Conservation (phyloP, 2,329 filamentous ascomycete species). For the Cladosporium sp. region DNA sequence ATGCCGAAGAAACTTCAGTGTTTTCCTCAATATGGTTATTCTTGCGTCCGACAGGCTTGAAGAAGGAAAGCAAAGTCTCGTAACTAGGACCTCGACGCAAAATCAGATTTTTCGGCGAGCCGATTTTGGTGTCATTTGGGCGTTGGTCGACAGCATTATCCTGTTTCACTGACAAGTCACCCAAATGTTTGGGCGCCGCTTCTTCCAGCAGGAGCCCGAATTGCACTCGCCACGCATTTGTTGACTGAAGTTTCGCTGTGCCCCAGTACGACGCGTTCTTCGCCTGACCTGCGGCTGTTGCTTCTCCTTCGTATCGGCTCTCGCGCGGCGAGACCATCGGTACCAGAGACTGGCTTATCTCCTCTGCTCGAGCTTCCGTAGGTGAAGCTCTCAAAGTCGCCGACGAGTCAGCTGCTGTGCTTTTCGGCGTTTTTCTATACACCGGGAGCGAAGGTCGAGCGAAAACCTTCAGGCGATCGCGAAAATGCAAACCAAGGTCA, state of each 20-base stretch:
- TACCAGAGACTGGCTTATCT: not conserved
- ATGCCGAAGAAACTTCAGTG: not conserved
- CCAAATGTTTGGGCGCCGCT: too few species aligned
- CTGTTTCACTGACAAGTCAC: too few species aligned
- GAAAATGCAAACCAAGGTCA: slow-evolving; percentile 3
- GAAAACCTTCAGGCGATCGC: slow-evolving; percentile 2
- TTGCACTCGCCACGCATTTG: too few species aligned
- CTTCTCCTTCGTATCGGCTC: too few species aligned
- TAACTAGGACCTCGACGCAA: slow-evolving; percentile 8
- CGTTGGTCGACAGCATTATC: too few species aligned
- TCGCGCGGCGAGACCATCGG: not conserved
- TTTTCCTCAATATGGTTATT: not conserved
- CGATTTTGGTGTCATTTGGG: too few species aligned
- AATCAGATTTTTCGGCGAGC: not conserved
- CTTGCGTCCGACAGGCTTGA: slow-evolving; percentile 2
- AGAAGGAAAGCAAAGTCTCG: slow-evolving; percentile 16
- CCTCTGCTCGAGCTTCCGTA: not conserved
- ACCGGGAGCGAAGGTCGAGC: not conserved
- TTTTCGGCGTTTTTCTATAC: not conserved
- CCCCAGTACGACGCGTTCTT: too few species aligned
- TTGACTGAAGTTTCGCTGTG: too few species aligned
- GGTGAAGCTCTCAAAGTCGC: not conserved
- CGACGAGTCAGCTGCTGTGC: not conserved
- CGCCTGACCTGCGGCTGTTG: too few species aligned
- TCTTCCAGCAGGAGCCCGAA: too few species aligned